Evolutionary conservation across 2,329 filamentous ascomycete species (phyloP), one percentile per base, ranked within the genome.

Genomic region (Fusarium heterosporum): DNA sequence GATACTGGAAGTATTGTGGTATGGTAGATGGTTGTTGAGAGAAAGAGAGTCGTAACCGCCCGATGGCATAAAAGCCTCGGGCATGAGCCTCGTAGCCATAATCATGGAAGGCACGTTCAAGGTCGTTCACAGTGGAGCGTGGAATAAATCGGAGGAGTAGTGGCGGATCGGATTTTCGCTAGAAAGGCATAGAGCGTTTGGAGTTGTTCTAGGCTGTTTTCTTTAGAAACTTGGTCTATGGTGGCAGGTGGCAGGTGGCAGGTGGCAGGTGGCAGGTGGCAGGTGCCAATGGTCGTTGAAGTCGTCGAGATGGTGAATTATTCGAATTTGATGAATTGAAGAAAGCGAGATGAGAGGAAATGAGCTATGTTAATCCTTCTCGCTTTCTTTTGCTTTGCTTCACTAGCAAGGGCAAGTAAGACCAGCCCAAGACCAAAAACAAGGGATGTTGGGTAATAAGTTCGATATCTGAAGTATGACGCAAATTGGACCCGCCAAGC

Each of bases 31-130:
- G 34, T 61, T 59, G 32, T 61, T 66, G 46, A 72, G 46, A 52
- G 69, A 55, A 45, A 66, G 59, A 50, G 59, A 45, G 40, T 74
- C 69, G 57, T 73, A 69, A 45, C 64, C 69, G 57, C 72, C 72
- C 42, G 72, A 69, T 41, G 72, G 72, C 64, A 74, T 55, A 63
- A 74, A 74, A 45, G 72, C 69, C 49, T 73, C 71, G 46, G 72
- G 61, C 26, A 66, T 69, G 42, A 74, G 51, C 39, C 68, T 70
- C 48, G 68, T 56, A 47, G 72, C 59, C 72, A 73, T 73, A 54
- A 64, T 70, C 62, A 57, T 62, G 63, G 51, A 62, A 56, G 61
- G 40, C 36, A 36, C 48, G 68, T 54, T 29, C 19, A 42, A 69
- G 50, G 41, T 56, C 29, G 51, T 55, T 49, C 26, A 40, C 41